These are phyloP conservation scores for Phytophthora multivora DNA, from an alignment of 352 stramenopile genomes.

Conservation along the genomic window DNA sequence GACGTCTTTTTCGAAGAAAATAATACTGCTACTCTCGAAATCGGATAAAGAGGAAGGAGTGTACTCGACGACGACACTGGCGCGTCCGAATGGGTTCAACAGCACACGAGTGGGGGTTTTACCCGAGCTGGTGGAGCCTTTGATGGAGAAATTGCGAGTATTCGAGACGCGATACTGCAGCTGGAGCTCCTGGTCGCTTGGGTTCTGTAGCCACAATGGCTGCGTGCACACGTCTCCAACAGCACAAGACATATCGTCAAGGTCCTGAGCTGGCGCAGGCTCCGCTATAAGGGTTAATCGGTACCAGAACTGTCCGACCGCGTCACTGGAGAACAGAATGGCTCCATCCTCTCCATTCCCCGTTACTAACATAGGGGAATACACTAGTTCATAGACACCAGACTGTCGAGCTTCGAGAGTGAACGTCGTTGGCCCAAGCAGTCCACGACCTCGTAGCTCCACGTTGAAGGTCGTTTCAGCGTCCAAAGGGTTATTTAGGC, in stretches of 20 bases:
- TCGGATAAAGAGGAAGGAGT: constrained; percentile 90
- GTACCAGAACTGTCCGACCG: constrained; percentile 95
- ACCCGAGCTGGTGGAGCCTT: constrained; percentile 28
- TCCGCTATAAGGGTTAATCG: constrained; percentile 78
- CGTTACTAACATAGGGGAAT: constrained; percentile 84
- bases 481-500: constrained; percentile 89
- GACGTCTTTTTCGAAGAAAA: constrained; percentile 73
- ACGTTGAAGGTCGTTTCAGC: constrained; percentile 87
- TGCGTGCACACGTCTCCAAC: constrained; percentile 84
- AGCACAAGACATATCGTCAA: constrained; percentile 83
- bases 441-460: constrained; percentile 78
- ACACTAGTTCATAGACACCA: constrained; percentile 92
- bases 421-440: constrained; percentile 84
- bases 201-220: constrained; percentile 90
- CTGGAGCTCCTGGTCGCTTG: constrained; percentile 75
- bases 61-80: constrained; percentile 84
- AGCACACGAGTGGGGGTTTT: constrained; percentile 33
- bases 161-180: constrained; percentile 80
- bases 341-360: constrained; percentile 60
- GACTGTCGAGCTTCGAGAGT: constrained; percentile 67
- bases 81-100: constrained; percentile 72
- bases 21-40: constrained; percentile 67
- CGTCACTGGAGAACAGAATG: constrained; percentile 90
- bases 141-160: constrained; percentile 90
- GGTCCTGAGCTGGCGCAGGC: constrained; percentile 41